Evolutionary conservation across 768 basidiomycete species (phyloP).

Genomic region (Hortiboletus campestris): DNA sequence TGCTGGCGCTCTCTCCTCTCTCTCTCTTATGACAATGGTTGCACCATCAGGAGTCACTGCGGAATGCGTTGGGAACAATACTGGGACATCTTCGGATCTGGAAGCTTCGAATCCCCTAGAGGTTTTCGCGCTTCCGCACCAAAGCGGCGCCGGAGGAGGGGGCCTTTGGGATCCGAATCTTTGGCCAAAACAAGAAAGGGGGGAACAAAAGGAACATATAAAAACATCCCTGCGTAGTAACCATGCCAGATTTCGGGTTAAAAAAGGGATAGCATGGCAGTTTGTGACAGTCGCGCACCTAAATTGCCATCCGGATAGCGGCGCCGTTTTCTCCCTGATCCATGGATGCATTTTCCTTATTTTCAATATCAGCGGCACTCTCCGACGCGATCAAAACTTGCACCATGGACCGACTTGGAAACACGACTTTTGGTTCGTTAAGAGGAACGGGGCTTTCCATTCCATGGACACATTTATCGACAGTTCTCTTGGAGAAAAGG

Average conservation of each 20-base stretch:
- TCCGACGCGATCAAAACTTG: slow-evolving; percentile 9
- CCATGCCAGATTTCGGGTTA: not conserved
- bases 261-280: slow-evolving; percentile 6
- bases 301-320: slow-evolving; percentile 6
- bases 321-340: slow-evolving; percentile 18
- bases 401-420: slow-evolving; percentile 7
- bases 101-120: slow-evolving; percentile 8
- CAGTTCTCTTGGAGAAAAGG: slow-evolving; percentile 18
- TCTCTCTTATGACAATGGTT: not conserved
- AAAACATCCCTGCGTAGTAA: slow-evolving; percentile 4
- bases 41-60: not conserved
- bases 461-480: slow-evolving; percentile 1
- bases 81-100: slow-evolving; percentile 14
- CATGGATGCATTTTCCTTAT: slow-evolving; percentile 15
- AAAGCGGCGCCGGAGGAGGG: slow-evolving; percentile 1
- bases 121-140: slow-evolving; percentile 15
- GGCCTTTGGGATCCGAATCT: not conserved
- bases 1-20: not conserved
- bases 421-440: not conserved
- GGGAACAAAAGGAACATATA: not conserved
- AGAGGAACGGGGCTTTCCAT: slow-evolving; percentile 5
- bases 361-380: slow-evolving; percentile 14
- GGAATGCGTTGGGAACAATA: not conserved
- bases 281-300: slow-evolving; percentile 8
- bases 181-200: not conserved